Conservation (phyloP, 345 rosid species). For the Moringa oleifera region DNA sequence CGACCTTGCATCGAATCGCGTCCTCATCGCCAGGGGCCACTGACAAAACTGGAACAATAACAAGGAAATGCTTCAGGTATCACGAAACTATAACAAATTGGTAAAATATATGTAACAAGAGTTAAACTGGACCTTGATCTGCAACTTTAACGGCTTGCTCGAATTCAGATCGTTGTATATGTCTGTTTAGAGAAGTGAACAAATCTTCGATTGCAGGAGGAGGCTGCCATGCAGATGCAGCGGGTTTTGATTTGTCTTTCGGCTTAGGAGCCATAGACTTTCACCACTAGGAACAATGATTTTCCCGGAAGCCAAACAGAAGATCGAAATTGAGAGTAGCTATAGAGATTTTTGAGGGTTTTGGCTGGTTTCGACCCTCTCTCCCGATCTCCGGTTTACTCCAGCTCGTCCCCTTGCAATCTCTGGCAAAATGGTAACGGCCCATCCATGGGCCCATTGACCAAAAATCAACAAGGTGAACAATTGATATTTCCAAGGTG, state of each 20-base stretch:
- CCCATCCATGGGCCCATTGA: no score
- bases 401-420: no score
- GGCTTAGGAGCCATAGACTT: slow-evolving; percentile 71
- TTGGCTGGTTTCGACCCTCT: neutral
- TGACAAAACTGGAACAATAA: slow-evolving; percentile 49
- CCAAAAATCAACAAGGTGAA: no score
- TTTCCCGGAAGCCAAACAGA: neutral
- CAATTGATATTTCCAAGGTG: no score
- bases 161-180: slow-evolving; percentile 55
- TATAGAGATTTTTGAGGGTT: slow-evolving; percentile 16
- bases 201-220: slow-evolving; percentile 80
- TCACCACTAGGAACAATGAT: slow-evolving; percentile 1
- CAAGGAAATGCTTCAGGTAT: no score
- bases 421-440: no score
- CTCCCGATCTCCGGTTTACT: no score
- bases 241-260: slow-evolving; percentile 48
- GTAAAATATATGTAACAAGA: neutral
- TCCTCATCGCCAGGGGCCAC: slow-evolving; percentile 75
- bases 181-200: slow-evolving; percentile 56
- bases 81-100: neutral
- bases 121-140: slow-evolving; percentile 53
- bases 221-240: slow-evolving; percentile 45
- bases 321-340: slow-evolving; percentile 14
- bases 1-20: slow-evolving; percentile 81
- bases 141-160: slow-evolving; percentile 60